phyloP scores from a whole-genome alignment of 2,329 filamentous ascomycete genomes.

The Aspergillus clavatus region DNA sequence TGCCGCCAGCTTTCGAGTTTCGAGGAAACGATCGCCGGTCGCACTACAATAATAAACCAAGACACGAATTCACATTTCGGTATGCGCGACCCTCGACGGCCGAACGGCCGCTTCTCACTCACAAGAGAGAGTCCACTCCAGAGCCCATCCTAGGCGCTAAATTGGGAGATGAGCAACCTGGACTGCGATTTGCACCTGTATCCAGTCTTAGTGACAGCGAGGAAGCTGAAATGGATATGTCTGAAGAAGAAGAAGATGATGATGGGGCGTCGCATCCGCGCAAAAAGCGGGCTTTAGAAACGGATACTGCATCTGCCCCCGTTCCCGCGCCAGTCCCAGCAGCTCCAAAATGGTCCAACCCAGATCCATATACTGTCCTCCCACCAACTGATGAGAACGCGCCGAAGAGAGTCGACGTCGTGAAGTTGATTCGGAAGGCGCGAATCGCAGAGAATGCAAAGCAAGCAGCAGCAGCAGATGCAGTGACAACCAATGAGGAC shows the following conservation, averaged over 20 bases:
- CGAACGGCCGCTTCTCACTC: slow-evolving; percentile 35
- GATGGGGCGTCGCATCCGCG: slow-evolving; percentile 32
- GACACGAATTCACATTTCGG: slow-evolving; percentile 40
- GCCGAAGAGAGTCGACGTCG: slow-evolving; percentile 77
- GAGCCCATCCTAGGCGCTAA: slow-evolving; percentile 27
- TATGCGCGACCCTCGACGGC: slow-evolving; percentile 32
- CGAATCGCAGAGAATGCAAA: slow-evolving; percentile 55
- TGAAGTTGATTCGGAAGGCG: slow-evolving; percentile 87
- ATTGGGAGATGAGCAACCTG: slow-evolving; percentile 23
- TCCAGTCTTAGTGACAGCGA: slow-evolving; percentile 43
- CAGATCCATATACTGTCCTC: slow-evolving; percentile 84
- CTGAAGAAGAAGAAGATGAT: slow-evolving; percentile 36
- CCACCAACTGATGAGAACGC: slow-evolving; percentile 71
- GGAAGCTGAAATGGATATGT: slow-evolving; percentile 44
- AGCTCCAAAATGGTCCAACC: slow-evolving; percentile 85
- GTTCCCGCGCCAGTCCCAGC: slow-evolving; percentile 27
- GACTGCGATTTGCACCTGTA: slow-evolving; percentile 33
- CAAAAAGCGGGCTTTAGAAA: slow-evolving; percentile 34
- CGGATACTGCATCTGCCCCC: slow-evolving; percentile 14
- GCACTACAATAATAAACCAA: slow-evolving; percentile 15
- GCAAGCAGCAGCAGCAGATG: slow-evolving; percentile 48
- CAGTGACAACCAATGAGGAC: slow-evolving; percentile 61
- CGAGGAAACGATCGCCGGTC: slow-evolving; percentile 27
- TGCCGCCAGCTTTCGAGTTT: slow-evolving; percentile 30
- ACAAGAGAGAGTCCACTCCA: slow-evolving; percentile 33